A percentile compares a stretch with the other conserved stretches of the same genome.
Conservation (phyloP, 129 eudicot genomes). For the Flaveria sonorensis region DNA sequence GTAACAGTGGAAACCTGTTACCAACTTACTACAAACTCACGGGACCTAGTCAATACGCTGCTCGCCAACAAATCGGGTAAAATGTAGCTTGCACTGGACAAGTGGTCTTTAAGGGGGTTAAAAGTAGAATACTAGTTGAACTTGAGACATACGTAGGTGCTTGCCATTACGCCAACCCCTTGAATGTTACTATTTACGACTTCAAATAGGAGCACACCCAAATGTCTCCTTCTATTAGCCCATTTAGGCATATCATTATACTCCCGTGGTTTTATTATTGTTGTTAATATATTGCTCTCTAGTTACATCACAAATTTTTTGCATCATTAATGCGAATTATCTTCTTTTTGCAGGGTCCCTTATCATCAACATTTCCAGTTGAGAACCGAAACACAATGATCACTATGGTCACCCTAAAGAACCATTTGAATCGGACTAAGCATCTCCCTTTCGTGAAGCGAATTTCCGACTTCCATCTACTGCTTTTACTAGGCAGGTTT, state of each 20-base stretch:
- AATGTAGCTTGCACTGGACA: too few species aligned
- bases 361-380: slow-evolving; percentile 76
- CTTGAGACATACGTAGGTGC: too few species aligned
- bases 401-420: slow-evolving; percentile 62
- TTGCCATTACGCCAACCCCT: background rate
- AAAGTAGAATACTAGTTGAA: too few species aligned
- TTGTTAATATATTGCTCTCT: background rate
- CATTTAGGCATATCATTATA: background rate
- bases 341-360: slow-evolving; percentile 70
- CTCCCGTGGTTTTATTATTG: background rate
- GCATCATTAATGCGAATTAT: background rate
- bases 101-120: too few species aligned
- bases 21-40: too few species aligned
- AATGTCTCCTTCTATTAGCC: too few species aligned
- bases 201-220: background rate
- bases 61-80: too few species aligned
- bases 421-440: slow-evolving; percentile 74
- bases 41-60: too few species aligned
- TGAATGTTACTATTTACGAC: too few species aligned
- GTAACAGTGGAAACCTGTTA: too few species aligned
- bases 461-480: slow-evolving; percentile 85
- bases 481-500: slow-evolving; percentile 70
- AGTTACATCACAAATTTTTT: background rate
- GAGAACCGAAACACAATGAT: slow-evolving; percentile 68
- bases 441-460: slow-evolving; percentile 71